A percentile compares a stretch with the other conserved stretches of the same genome.
These are phyloP conservation scores for Metarhizium sp. DNA, from an alignment of 2,329 filamentous ascomycete genomes.

Conservation along the genomic window DNA sequence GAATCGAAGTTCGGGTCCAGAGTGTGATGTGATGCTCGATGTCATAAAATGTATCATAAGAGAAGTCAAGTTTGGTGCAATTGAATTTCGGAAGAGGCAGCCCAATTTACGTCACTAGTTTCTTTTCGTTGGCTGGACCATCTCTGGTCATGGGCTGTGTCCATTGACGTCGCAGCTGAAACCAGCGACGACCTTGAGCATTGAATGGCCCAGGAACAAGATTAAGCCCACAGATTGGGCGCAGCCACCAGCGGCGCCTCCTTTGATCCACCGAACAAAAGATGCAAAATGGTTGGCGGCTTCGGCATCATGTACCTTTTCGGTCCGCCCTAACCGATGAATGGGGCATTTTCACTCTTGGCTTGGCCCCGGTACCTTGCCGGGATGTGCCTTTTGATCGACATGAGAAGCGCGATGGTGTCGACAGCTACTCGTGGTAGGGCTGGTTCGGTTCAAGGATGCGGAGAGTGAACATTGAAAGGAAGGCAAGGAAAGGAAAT, in stretches of 20 bases:
- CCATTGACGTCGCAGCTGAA: neutral
- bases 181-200: neutral
- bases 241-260: neutral
- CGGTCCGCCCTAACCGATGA: too few relatives aligned
- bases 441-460: neutral
- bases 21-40: neutral
- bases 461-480: too few relatives aligned
- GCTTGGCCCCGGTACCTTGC: too few relatives aligned
- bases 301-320: too few relatives aligned
- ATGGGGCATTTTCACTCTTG: too few relatives aligned
- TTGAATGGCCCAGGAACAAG: neutral
- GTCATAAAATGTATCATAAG: neutral
- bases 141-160: neutral
- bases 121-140: neutral
- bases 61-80: neutral
- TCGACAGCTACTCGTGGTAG: neutral
- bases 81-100: neutral
- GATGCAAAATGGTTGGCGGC: too few relatives aligned
- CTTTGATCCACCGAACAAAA: neutral
- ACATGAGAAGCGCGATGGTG: neutral
- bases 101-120: neutral
- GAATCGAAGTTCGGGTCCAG: neutral
- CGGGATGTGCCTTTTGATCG: neutral
- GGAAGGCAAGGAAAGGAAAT: too few relatives aligned
- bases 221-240: neutral